Evolutionary conservation across 805 yeast species (phyloP), one percentile per base, ranked within the genome.

Genomic region (Pichia manshurica): DNA sequence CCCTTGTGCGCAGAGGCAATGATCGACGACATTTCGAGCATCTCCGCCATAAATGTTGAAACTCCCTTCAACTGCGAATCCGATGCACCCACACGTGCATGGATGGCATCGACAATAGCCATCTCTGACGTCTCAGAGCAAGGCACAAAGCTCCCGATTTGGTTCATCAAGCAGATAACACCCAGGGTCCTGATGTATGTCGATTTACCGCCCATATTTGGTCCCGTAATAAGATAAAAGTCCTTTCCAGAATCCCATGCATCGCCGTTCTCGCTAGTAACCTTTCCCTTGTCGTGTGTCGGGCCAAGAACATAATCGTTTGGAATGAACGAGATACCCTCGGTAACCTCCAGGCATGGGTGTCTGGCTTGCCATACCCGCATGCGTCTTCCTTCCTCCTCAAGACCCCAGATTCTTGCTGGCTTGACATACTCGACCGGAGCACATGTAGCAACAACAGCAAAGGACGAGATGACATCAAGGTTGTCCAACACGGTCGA

Each of bases 81-180:
- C 12, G 97, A 95, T 2, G 99, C 98, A 10, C 99, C 99, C n/a
- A 93, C 96, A 61, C 99, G 80, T 13, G 98, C 95, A 50, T 93
- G 74, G 5, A 93, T 84, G 2, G 96, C 88, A 66, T 93, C 99
- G 52, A 91, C 88, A 2, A 93, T 72, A 12, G 88, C 81, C 22
- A 93, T 63, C 57, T 87, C 90, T 0, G 96, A 90, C 31, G 73
- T 81, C 35, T 71, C 72, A 12, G 70, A 69, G 51, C 84, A 83
- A 2, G 99, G 99, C 22, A 90, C 80, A 60, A 84, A 90, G 50
- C 93, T 84, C 1, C 97, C 97, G 19, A 88, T 78, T 63, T 90
- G 97, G 23, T 87, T 86, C 86, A 90, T 75, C 42, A 90, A 68
- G 2, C 93, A 82, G 47, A 89, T 83, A 1, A 85, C 93, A 12